A percentile compares a stretch with the other conserved stretches of the same genome.
These are phyloP conservation scores for Corrigiola litoralis DNA, from an alignment of 179 eudicot species.

Conservation along the genomic window DNA sequence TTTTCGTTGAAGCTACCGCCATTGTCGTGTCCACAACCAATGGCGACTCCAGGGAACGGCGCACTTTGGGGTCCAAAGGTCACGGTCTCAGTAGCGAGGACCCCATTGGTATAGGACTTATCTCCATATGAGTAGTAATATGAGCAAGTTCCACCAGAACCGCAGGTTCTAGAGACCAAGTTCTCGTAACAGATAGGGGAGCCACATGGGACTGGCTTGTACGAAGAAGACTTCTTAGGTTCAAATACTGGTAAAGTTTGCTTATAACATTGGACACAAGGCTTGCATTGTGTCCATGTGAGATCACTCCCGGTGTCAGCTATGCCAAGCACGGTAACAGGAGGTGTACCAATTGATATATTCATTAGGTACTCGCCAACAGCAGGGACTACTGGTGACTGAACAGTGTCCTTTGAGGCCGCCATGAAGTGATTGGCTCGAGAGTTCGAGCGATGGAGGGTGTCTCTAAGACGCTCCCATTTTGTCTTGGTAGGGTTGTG, in stretches of 20 bases:
- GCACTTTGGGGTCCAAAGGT: slow-evolving; percentile 21
- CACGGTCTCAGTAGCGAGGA: slow-evolving; percentile 42
- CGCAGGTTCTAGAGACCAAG: slow-evolving; percentile 16
- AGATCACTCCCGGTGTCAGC: slow-evolving; percentile 62
- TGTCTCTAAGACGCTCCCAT: slow-evolving; percentile 24
- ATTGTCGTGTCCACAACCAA: slow-evolving; percentile 56
- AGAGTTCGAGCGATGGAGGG: slow-evolving; percentile 28
- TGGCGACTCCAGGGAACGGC: slow-evolving; percentile 23
- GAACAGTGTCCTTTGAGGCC: background rate
- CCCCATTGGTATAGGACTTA: slow-evolving; percentile 36
- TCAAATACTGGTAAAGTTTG: slow-evolving; percentile 33
- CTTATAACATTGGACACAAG: slow-evolving; percentile 34
- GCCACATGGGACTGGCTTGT: slow-evolving; percentile 23
- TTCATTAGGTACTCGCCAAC: slow-evolving; percentile 51
- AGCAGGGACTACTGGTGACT: slow-evolving; percentile 22
- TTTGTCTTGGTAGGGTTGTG: slow-evolving; percentile 27
- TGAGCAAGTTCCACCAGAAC: slow-evolving; percentile 10
- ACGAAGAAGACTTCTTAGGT: slow-evolving; percentile 36
- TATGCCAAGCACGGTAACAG: slow-evolving; percentile 29
- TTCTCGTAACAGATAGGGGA: slow-evolving; percentile 26
- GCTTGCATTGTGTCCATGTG: slow-evolving; percentile 52
- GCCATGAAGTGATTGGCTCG: slow-evolving; percentile 13
- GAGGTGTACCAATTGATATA: slow-evolving; percentile 48
- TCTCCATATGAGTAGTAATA: slow-evolving; percentile 42
- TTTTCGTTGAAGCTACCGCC: slow-evolving; percentile 30